These are phyloP conservation scores for Cystofilobasidium capitatum DNA, from an alignment of 768 basidiomycete species.

Conservation along the genomic window DNA sequence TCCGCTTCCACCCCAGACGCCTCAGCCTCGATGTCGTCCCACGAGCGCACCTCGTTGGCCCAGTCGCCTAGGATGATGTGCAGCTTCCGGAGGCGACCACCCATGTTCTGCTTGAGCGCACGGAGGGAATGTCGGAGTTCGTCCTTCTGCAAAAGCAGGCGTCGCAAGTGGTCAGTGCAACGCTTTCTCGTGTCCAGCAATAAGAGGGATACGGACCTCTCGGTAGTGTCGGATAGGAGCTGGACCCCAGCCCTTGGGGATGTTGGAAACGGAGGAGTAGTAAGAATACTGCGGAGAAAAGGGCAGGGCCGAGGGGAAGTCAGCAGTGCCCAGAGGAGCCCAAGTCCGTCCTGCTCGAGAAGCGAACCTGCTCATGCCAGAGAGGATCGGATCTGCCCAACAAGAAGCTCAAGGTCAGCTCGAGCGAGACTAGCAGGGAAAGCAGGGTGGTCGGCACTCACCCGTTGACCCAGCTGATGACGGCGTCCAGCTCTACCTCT, in stretches of 20 bases:
- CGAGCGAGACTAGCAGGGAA: neutral
- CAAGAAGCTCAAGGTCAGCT: neutral
- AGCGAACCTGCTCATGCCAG: conserved; percentile 7
- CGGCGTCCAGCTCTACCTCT: neutral
- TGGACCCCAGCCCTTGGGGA: conserved; percentile 9
- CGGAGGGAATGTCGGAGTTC: neutral
- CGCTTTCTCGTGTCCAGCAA: neutral
- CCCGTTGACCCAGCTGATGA: conserved; percentile 13
- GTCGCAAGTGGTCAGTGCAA: neutral
- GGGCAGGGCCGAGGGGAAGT: neutral
- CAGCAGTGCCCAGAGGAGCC: neutral
- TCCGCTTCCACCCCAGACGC: neutral
- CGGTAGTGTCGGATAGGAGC: conserved; percentile 7
- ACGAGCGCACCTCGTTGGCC: neutral
- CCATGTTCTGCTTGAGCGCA: neutral
- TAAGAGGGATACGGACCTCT: neutral
- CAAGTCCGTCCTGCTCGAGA: neutral
- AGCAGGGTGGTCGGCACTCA: neutral
- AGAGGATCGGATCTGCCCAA: neutral
- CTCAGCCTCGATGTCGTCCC: neutral
- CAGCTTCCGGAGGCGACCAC: neutral
- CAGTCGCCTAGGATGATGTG: conserved; percentile 9
- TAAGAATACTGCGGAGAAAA: neutral
- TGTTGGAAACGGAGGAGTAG: neutral
- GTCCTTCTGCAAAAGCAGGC: neutral